Evolutionary conservation across 2,329 filamentous ascomycete genomes (phyloP), one percentile per base, ranked within the genome.

Genomic region (Apiospora marii): DNA sequence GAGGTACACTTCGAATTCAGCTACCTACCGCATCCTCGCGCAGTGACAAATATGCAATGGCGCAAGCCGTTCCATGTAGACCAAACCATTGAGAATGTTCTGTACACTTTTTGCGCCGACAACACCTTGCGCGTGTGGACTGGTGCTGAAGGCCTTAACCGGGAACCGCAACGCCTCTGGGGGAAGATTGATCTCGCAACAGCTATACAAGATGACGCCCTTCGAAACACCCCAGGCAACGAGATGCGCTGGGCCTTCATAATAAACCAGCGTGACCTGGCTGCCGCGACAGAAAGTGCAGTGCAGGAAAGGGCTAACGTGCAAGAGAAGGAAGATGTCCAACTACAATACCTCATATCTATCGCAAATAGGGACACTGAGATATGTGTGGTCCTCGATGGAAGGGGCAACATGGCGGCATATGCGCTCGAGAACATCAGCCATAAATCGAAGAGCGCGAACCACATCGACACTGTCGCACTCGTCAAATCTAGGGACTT

Each of bases 381-480:
- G 80, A 90, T 99, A 3, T 96, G 95, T 76, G 87, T 98, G 34
- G 91, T 96, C 12, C 86, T 98, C 68, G 94, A 98, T 81, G 91
- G 92, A n/a, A 86, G 88, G 68, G 96, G 96, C 0, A 91, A 92
- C 75, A 94, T 98, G 92, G 95, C 94, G 53, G 94, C 94, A 0
- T 98, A 96, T 94, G 96, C 94, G 0, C 84, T 99, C 72, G 95
- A 98, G 81, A 95, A 96, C 78, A 89, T 97, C 27, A 92, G 93
- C 48, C 91, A 90, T 77, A 94, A 92, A 78, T 85, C 87, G 44
- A 90, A 89, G 76, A 90, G 89, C 73, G 86, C 88, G 4, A 87
- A 90, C 41, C 91, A 92, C 74, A 89, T 96, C n/a, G 97, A 96
- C 84, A 96, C 94, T 79, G 92, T 98, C 76, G 91, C 94, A 1